Evolutionary conservation across 345 rosid genomes (phyloP).

Genomic region (Populus alba): DNA sequence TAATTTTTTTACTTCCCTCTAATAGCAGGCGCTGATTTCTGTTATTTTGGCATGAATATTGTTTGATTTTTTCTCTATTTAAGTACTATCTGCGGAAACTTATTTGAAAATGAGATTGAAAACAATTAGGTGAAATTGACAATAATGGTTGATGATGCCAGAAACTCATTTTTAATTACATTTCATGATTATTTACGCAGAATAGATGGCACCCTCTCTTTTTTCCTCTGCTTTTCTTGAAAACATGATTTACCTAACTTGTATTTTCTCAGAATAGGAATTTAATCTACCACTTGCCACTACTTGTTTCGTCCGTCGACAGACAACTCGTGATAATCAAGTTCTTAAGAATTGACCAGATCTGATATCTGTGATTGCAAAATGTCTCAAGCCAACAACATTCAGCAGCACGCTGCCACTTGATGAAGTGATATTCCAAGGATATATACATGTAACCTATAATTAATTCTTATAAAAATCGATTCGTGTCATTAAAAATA

Average conservation of each 20-base stretch:
- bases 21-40: background rate
- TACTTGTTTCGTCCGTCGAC: background rate
- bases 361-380: background rate
- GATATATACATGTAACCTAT: too few relatives aligned
- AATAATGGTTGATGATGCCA: background rate
- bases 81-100: background rate
- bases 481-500: too few relatives aligned
- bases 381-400: background rate
- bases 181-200: background rate
- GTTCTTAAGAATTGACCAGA: background rate
- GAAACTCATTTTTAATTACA: background rate
- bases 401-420: background rate
- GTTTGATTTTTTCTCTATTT: background rate
- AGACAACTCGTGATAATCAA: background rate
- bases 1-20: too few relatives aligned
- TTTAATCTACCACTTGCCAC: too few relatives aligned
- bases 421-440: background rate
- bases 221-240: background rate
- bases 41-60: background rate
- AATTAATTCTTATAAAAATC: too few relatives aligned
- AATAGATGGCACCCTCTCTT: background rate
- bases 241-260: background rate
- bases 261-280: background rate
- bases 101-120: background rate
- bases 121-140: background rate